Evolutionary conservation across 2,329 filamentous ascomycete species (phyloP).

Genomic region (Neofusicoccum sp.): DNA sequence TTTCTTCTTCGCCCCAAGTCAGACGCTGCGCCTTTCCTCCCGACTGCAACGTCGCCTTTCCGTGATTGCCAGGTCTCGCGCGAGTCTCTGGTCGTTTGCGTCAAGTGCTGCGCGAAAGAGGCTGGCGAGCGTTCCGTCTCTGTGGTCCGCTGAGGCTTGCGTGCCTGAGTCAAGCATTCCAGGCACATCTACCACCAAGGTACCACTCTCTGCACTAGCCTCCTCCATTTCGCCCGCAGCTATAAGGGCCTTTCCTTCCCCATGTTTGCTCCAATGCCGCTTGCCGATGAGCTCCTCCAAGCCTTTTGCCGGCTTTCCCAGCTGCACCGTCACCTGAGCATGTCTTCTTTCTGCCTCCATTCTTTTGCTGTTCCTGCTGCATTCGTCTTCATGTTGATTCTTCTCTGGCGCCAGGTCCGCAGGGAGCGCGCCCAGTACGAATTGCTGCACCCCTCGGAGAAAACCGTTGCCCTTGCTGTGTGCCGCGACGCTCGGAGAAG

Average conservation of each 20-base stretch:
- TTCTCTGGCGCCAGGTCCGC: slow-evolving; percentile 10
- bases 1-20: not conserved
- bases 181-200: slow-evolving; percentile 9
- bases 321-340: not conserved
- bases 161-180: slow-evolving; percentile 13
- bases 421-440: slow-evolving; percentile 14
- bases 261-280: not conserved
- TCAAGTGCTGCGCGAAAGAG: not conserved
- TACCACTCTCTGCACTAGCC: slow-evolving; percentile 12
- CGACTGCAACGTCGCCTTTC: not conserved
- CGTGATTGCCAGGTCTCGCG: not conserved
- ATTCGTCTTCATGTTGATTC: slow-evolving; percentile 10
- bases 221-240: not conserved
- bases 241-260: not conserved
- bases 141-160: not conserved
- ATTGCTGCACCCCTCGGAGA: slow-evolving; percentile 8
- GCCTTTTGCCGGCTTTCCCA: not conserved
- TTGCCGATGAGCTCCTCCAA: not conserved
- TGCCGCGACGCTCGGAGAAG: slow-evolving; percentile 5
- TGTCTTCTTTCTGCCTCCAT: slow-evolving; percentile 9
- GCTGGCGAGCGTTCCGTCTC: not conserved
- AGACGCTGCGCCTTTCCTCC: not conserved
- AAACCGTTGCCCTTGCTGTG: slow-evolving; percentile 8
- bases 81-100: not conserved
- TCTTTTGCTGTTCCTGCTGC: slow-evolving; percentile 13